These are phyloP conservation scores for Apiotrichum mycotoxinovorans DNA, from an alignment of 1,284 basidiomycete genomes.

Conservation along the genomic window DNA sequence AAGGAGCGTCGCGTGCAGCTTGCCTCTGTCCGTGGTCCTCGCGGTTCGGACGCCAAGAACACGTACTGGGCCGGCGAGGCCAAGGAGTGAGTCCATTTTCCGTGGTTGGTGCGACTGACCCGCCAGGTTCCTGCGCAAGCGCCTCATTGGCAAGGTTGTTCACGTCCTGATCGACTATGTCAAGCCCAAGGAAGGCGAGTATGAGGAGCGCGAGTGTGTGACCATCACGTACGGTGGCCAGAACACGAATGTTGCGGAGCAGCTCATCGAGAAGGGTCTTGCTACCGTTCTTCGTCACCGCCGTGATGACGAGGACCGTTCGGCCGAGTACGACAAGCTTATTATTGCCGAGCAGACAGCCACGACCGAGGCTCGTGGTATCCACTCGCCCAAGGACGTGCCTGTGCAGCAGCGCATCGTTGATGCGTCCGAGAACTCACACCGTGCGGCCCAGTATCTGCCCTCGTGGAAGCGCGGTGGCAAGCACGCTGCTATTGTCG, in stretches of 20 bases:
- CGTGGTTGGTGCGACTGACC: not conserved
- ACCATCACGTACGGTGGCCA: conserved; percentile 80
- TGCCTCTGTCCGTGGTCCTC: conserved; percentile 82
- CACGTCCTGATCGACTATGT: conserved; percentile 80
- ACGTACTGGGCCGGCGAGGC: conserved; percentile 87
- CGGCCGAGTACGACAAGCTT: conserved; percentile 88
- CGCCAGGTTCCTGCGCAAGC: conserved; percentile 73
- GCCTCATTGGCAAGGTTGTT: conserved; percentile 84
- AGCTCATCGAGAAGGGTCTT: conserved; percentile 87
- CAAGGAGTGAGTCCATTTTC: conserved; percentile 56
- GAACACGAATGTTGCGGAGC: conserved; percentile 81
- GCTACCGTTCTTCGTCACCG: conserved; percentile 87
- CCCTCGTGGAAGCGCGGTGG: conserved; percentile 89
- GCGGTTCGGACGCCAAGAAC: conserved; percentile 80
- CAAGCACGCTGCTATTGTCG: conserved; percentile 76
- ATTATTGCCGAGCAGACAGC: conserved; percentile 90
- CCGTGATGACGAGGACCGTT: conserved; percentile 91
- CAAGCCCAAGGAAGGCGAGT: conserved; percentile 88
- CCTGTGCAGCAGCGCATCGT: conserved; percentile 58
- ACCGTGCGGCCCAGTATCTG: conserved; percentile 77
- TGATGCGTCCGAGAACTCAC: conserved; percentile 84
- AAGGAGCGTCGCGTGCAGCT: conserved; percentile 83
- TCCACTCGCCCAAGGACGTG: conserved; percentile 90
- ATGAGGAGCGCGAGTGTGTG: conserved; percentile 84
- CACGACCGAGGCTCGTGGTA: conserved; percentile 70